Percentiles rank a stretch among this genome's conserved stretches.
These are phyloP conservation scores for Chamaecyparis obtusa DNA, from an alignment of 75 land plant species.

Conservation along the genomic window DNA sequence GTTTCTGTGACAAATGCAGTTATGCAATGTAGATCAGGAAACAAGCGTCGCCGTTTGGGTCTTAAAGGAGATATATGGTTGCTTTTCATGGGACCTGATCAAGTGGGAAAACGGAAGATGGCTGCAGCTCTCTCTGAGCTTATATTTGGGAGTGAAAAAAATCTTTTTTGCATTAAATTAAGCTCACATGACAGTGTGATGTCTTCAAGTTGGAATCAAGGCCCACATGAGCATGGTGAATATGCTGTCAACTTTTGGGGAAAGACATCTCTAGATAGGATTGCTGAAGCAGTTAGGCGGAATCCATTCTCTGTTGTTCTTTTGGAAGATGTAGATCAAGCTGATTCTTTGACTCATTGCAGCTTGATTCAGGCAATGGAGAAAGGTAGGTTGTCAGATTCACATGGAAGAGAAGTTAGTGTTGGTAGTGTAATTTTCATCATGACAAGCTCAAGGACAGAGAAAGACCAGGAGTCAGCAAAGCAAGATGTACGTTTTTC, in stretches of 20 bases:
- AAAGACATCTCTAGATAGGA: slow-evolving; percentile 58
- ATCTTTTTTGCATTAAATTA: slow-evolving; percentile 45
- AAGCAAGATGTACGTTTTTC: slow-evolving; percentile 17
- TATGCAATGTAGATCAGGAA: slow-evolving; percentile 50
- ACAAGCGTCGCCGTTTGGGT: slow-evolving; percentile 32
- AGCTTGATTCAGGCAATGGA: slow-evolving; percentile 68
- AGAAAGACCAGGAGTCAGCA: slow-evolving; percentile 11
- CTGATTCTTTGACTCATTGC: slow-evolving; percentile 49
- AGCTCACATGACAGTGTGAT: slow-evolving; percentile 22
- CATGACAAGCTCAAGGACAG: slow-evolving; percentile 55
- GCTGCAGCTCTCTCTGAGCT: slow-evolving; percentile 72
- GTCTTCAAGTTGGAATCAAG: slow-evolving; percentile 9
- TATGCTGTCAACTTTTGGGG: slow-evolving; percentile 45
- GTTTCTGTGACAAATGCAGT: slow-evolving; percentile 56
- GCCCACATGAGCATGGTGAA: slow-evolving; percentile 20
- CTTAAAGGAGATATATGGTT: slow-evolving; percentile 74
- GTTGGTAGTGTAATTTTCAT: slow-evolving; percentile 71
- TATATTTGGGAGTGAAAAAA: slow-evolving; percentile 39
- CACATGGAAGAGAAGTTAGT: slow-evolving; percentile 75
- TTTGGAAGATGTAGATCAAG: slow-evolving; percentile 79
- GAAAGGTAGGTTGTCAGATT: slow-evolving; percentile 71
- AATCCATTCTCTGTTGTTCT: slow-evolving; percentile 71
- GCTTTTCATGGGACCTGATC: slow-evolving; percentile 78
- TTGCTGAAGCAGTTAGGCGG: slow-evolving; percentile 69
- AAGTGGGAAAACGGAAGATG: slow-evolving; percentile 68